Base-by-base conservation (phyloP, 371 early-diverging fungal species). In the Furculomyces boomerangus region DNA sequence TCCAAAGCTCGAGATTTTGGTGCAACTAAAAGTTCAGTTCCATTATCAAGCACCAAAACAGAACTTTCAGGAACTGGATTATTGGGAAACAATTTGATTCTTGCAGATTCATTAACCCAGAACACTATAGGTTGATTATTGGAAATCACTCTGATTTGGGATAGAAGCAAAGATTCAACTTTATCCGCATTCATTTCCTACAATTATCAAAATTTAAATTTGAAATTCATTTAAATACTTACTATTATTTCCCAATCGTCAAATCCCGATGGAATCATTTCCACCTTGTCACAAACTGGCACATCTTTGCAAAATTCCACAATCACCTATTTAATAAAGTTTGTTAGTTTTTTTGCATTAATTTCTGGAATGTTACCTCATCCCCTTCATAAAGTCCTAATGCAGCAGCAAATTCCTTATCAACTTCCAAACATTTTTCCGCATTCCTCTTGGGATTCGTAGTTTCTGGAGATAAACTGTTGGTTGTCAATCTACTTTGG, bases 211-310 rank as follows among this genome's bases (percentile, higher is more conserved):
- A 8, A 7, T 51, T 22, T 8, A 27, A 51, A n/a, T 37, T 27
- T 8, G n/a, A 24, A 25, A 51, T 5, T 37, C 5, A 24, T 37
- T 8, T 25, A 30, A 24, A 7, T 24, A 45, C 35, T 51, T 51
- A 51, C 51, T 30, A 70, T 40, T 28, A 70, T 66, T 60, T 70
- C 70, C 70, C 70, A 70, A 59, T 70, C 70, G 50, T 70, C 70
- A 13, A 54, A 52, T 7, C 47, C 32, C 31, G 35, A 49, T 0
- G 70, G 67, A 26, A 55, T 66, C 30, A 70, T 64, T 45, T 58
- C 58, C 1, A 66, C 70, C 18, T 47, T 46, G n/a, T 58, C 58
- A 37, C 70, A 66, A 3, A 49, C 49, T 16, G 30, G 48, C 18
- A 61, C 59, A 22, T 55, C 24, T 7, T 54, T 22, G 35, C 60